phyloP scores from a whole-genome alignment of 1,139 yeast genomes.

The Sugiyamaella castrensis region DNA sequence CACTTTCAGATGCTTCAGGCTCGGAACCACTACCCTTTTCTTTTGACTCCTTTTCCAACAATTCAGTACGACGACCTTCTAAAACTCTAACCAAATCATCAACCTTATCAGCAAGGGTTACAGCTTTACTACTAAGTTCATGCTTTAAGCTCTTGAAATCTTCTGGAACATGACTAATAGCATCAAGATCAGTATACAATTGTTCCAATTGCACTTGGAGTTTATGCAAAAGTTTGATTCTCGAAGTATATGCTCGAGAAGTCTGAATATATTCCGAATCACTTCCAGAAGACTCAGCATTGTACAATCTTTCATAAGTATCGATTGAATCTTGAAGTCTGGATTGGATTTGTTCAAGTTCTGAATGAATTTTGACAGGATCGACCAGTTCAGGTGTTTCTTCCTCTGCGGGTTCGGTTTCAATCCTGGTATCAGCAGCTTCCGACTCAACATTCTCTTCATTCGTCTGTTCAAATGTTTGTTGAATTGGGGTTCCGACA shows the following conservation, averaged over 20 bases:
- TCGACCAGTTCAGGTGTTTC: neutral
- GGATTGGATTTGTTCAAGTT: conserved; percentile 19
- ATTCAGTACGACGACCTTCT: conserved; percentile 22
- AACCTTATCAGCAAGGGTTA: conserved; percentile 27
- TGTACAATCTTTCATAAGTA: conserved; percentile 24
- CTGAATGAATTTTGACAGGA: neutral
- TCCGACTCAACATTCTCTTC: conserved; percentile 1
- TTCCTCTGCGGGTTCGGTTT: too few relatives aligned
- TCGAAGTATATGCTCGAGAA: conserved; percentile 20
- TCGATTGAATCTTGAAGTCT: conserved; percentile 24
- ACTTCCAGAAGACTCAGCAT: conserved; percentile 18
- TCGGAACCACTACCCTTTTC: conserved; percentile 8
- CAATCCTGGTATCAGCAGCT: too few relatives aligned
- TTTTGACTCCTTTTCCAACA: conserved; percentile 14
- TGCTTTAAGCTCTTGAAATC: conserved; percentile 23
- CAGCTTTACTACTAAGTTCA: conserved; percentile 25
- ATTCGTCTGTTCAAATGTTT: conserved; percentile 1
- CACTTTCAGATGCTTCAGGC: conserved; percentile 10
- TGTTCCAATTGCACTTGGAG: conserved; percentile 27
- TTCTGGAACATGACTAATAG: conserved; percentile 16
- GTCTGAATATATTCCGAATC: conserved; percentile 18
- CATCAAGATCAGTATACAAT: conserved; percentile 27
- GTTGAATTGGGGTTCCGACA: neutral
- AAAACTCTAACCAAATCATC: conserved; percentile 26
- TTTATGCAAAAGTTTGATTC: conserved; percentile 29